Evolutionary conservation across 164 flowering plant genomes (phyloP), one percentile per base, ranked within the genome.

Genomic region (Piper betle): DNA sequence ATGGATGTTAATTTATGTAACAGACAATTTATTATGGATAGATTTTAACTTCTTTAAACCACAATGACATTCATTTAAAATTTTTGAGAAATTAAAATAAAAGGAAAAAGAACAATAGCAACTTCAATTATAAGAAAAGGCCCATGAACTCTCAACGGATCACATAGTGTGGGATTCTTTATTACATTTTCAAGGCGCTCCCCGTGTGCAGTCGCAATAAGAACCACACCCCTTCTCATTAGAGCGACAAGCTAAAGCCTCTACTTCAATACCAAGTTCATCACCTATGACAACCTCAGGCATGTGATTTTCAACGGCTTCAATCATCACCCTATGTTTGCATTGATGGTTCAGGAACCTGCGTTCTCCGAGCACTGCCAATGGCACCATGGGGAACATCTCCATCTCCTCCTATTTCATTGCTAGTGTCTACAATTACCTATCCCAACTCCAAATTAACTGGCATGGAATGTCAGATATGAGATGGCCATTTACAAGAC

Each of bases 141-240:
- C 33, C 33, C 11, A 5, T 61, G 38, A 6, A 39, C 58, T 69
- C 81, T 11, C 52, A 86, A 87, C 84, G 84, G 74, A 71, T 80
- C 77, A 69, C 75, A 69, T 42, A 86, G 80, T 16, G 70, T 76
- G 53, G 76, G 93, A 60, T 84, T 82, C 73, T 86, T 84, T 40
- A 86, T 79, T 43, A 86, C 74, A 66, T 80, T 81, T 62, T 79
- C 83, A 42, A 86, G 74, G 20, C 62, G 61, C 64, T 82, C 81
- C 57, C 87, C 89, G 73, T 84, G 89, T 69, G 89, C 89, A 60
- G 84, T 86, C 48, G 81, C 87, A 50, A 84, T 79, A 68, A 86
- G 87, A 86, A 80, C 81, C 39, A 86, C 81, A 38, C 87, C 93
- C 78, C 93, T 81, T 79, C 84, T 81, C 88, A 70, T 84, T 86